Evolutionary conservation across 768 basidiomycete species (phyloP).

Genomic region (Auriscalpium vulgare): DNA sequence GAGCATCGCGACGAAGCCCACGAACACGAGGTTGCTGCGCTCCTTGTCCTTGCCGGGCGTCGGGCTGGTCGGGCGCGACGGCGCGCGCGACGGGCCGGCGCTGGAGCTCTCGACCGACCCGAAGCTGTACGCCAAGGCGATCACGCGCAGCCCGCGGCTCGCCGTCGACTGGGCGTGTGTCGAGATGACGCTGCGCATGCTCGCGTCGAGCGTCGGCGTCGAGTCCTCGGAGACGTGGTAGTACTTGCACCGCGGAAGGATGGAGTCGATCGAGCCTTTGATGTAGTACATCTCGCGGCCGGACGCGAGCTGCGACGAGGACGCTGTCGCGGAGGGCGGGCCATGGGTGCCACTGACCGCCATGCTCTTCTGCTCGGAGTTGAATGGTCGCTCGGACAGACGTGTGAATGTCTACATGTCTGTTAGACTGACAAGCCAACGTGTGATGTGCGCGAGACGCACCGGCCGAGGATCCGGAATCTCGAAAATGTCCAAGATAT

Average conservation of each 20-base stretch:
- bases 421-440: not conserved
- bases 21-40: conserved; percentile 64
- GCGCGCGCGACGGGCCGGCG: conserved; percentile 18
- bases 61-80: conserved; percentile 18
- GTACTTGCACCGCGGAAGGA: conserved; percentile 79
- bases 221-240: conserved; percentile 90
- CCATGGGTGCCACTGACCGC: conserved; percentile 72
- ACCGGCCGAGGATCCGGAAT: conserved; percentile 67
- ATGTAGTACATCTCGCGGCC: conserved; percentile 78
- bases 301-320: conserved; percentile 19
- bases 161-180: conserved; percentile 67
- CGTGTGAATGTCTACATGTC: conserved; percentile 53
- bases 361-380: conserved; percentile 92
- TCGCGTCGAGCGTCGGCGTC: conserved; percentile 68
- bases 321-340: conserved; percentile 20
- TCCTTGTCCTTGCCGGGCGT: conserved; percentile 28
- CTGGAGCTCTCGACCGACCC: conserved; percentile 39
- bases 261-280: conserved; percentile 86
- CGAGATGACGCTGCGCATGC: conserved; percentile 59
- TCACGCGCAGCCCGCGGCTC: conserved; percentile 71
- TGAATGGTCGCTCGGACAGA: conserved; percentile 80
- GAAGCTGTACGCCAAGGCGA: conserved; percentile 88
- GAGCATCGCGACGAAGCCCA: conserved; percentile 90
- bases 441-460: conserved; percentile 20
- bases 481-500: conserved; percentile 62